Evolutionary conservation across 805 yeast species (phyloP).

Genomic region (Wickerhamomyces silvicola): DNA sequence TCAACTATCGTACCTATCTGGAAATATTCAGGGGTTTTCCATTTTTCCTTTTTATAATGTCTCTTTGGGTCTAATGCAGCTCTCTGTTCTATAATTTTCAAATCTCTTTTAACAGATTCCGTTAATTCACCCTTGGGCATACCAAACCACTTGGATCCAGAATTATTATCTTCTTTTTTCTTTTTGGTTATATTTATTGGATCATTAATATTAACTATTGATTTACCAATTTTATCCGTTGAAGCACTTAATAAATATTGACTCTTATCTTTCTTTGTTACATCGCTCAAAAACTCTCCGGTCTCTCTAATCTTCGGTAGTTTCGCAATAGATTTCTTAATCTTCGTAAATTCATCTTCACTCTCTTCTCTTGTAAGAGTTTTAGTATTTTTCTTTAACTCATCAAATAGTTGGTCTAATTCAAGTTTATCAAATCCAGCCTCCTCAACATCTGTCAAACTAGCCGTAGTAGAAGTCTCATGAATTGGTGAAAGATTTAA

Average conservation of each 20-base stretch:
- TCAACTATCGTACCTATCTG: conserved; percentile 86
- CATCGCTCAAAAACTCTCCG: conserved; percentile 6
- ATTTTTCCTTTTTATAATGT: conserved; percentile 83
- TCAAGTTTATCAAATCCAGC: conserved; percentile 12
- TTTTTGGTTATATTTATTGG: conserved; percentile 29
- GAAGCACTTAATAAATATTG: conserved; percentile 11
- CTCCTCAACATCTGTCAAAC: conserved; percentile 5
- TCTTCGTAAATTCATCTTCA: conserved; percentile 25
- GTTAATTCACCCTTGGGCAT: conserved; percentile 75
- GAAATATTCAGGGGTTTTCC: conserved; percentile 72
- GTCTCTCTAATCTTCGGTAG: conserved; percentile 33
- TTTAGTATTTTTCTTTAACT: conserved; percentile 17
- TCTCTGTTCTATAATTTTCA: conserved; percentile 75
- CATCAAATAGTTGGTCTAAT: conserved; percentile 29
- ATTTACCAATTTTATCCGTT: conserved; percentile 10
- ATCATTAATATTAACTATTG: conserved; percentile 36
- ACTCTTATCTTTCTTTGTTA: conserved; percentile 19
- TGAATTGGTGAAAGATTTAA: conserved; percentile 11
- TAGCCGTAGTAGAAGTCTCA: conserved; percentile 8
- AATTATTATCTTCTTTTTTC: conserved; percentile 15
- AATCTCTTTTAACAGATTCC: conserved; percentile 65
- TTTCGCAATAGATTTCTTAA: conserved; percentile 29
- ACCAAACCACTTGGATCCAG: conserved; percentile 72
- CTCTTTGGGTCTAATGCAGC: conserved; percentile 92
- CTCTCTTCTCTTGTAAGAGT: not conserved